Evolutionary conservation across 2,329 filamentous ascomycete genomes (phyloP).

Genomic region (Apiospora malaysiana): DNA sequence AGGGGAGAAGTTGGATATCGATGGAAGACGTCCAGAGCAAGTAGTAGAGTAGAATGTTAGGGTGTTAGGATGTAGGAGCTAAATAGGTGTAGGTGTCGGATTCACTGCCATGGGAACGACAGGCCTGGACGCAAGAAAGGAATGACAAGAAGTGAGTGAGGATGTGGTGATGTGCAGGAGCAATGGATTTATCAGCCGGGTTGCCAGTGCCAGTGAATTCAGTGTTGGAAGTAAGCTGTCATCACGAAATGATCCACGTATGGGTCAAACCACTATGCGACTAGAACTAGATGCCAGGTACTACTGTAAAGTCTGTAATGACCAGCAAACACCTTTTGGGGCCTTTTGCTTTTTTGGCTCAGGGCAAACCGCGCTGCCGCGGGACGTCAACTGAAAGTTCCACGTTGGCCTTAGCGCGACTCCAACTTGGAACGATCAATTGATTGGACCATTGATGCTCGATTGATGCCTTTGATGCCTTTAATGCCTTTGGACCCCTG

Average conservation of each 20-base stretch:
- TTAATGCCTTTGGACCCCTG: slow-evolving; percentile 6
- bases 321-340: slow-evolving; percentile 11
- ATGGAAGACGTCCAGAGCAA: neutral
- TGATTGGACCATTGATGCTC: neutral
- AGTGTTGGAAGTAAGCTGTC: slow-evolving; percentile 7
- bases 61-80: neutral
- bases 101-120: neutral
- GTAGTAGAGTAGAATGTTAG: no score
- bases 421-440: neutral
- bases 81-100: neutral
- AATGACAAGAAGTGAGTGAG: slow-evolving; percentile 18
- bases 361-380: neutral
- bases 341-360: slow-evolving; percentile 2
- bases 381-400: slow-evolving; percentile 12
- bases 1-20: neutral
- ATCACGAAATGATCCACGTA: slow-evolving; percentile 16
- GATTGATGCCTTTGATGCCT: no score
- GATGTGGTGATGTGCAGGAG: slow-evolving; percentile 13
- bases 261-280: slow-evolving; percentile 12
- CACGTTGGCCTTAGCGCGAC: slow-evolving; percentile 16
- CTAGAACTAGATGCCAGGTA: neutral
- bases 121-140: neutral
- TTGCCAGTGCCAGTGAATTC: neutral
- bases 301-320: no score
- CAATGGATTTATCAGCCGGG: slow-evolving; percentile 7